phyloP scores from a whole-genome alignment of 2,329 filamentous ascomycete genomes.

The Colletotrichum euphorbiae region DNA sequence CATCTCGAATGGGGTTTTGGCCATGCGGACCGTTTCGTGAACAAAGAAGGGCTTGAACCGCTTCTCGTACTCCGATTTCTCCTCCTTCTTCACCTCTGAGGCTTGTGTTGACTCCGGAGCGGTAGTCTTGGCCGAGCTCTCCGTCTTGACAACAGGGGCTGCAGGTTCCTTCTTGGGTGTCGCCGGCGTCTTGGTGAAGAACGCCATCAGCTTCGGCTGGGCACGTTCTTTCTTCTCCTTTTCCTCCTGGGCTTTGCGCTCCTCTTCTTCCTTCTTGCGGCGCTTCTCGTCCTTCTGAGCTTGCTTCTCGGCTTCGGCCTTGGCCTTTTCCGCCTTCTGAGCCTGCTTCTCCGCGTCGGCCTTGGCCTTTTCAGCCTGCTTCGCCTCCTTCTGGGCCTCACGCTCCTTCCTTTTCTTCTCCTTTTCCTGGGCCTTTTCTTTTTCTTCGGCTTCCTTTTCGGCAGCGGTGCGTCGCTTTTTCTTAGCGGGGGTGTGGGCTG shows the following conservation, averaged over 20 bases:
- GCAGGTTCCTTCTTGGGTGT: constrained; percentile 54
- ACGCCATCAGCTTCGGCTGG: constrained; percentile 58
- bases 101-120: constrained; percentile 32
- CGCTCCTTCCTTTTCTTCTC: constrained; percentile 45
- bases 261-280: constrained; percentile 63
- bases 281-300: constrained; percentile 58
- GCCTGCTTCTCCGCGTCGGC: constrained; percentile 50
- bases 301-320: constrained; percentile 49
- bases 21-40: constrained; percentile 78
- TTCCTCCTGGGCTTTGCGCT: constrained; percentile 52
- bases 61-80: constrained; percentile 70
- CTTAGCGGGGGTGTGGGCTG: constrained; percentile 52
- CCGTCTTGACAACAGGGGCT: constrained; percentile 2
- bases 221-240: constrained; percentile 63
- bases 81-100: constrained; percentile 39
- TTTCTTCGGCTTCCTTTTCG: constrained; percentile 52
- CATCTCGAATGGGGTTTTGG: constrained; percentile 67
- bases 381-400: constrained; percentile 48
- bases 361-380: constrained; percentile 50
- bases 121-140: constrained; percentile 16
- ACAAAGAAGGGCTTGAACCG: constrained; percentile 86
- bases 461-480: constrained; percentile 56
- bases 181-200: constrained; percentile 56
- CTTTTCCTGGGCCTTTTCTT: constrained; percentile 45
- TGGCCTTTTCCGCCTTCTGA: constrained; percentile 47